Evolutionary conservation across 768 basidiomycete species (phyloP), one percentile per base, ranked within the genome.

Genomic region (Lactarius akahatsu): DNA sequence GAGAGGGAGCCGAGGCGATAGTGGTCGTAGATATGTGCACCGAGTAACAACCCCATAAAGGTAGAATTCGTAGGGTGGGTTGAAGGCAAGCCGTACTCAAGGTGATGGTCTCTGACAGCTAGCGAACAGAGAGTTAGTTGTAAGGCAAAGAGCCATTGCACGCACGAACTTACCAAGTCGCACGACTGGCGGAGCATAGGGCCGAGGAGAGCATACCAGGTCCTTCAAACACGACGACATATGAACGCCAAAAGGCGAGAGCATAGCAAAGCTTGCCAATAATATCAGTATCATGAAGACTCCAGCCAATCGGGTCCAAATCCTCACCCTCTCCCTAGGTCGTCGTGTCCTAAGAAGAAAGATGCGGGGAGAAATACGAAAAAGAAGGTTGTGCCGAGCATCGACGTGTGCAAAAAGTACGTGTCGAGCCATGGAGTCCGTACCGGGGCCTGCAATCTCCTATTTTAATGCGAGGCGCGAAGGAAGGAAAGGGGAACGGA

Each of bases 21-120:
- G 47, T 86, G 80, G 23, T 77, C 77, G 73, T 87, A 82, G 59
- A 87, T 73, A 54, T 86, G 80, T 3, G 84, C 77, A 69, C 83
- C 88, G 66, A 92, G 80, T 77, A 92, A 92, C 4, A 98, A 82
- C 0, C 94, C 94, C 72, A 97, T 91, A 32, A 93, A 96, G 60
- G 94, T 83, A 62, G 87, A 85, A 75, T 97, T 96, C 9, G 95
- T 93, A 2, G 93, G 91, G 72, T 99, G 96, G 0, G 96, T 97
- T 0, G 94, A 96, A 0, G 95, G 96, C 73, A 98, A 96, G 28
- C 96, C 96, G 71, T 96, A 96, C 78, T 96, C 94, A 3, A 92
- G 82, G 70, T 94, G 91, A 72, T 92, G 91, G 1, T 79, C 83
- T 16, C 91, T 89, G 60, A 93, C 87, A 5, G 88, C 90, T 92